Conservation (phyloP, 768 basidiomycete genomes). For the Kwoniella sp. region DNA sequence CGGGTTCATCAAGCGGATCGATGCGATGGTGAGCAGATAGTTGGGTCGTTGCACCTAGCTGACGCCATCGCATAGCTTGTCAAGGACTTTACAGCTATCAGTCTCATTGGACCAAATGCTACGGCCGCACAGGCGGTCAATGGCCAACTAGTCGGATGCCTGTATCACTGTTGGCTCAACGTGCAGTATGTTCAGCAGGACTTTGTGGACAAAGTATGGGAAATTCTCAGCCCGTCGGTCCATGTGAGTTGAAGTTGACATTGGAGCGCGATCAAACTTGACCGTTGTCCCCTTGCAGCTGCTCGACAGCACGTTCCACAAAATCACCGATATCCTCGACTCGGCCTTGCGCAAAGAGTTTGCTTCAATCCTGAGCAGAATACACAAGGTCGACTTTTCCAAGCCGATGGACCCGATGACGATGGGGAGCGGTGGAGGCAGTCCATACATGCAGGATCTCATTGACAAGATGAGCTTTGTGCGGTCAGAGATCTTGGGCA, state of each 20-base stretch:
- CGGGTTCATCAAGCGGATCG: constrained; percentile 61
- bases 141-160: constrained; percentile 67
- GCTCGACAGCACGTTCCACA: constrained; percentile 33
- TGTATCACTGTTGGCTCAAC: constrained; percentile 71
- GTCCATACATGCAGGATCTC: constrained; percentile 86
- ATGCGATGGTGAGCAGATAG: constrained; percentile 69
- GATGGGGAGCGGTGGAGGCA: constrained; percentile 58
- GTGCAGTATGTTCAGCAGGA: constrained; percentile 66
- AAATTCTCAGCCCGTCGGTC: constrained; percentile 58
- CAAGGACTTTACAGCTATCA: constrained; percentile 72
- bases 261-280: not conserved
- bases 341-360: constrained; percentile 67
- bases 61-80: constrained; percentile 56
- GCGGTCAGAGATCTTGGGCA: constrained; percentile 68
- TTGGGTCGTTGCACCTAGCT: not conserved
- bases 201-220: constrained; percentile 60
- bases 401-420: constrained; percentile 63
- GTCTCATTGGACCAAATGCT: constrained; percentile 68
- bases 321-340: constrained; percentile 48
- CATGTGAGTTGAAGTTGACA: constrained; percentile 54
- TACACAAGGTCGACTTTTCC: constrained; percentile 80
- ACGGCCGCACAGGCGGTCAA: constrained; percentile 76
- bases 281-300: constrained; percentile 2
- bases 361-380: constrained; percentile 63
- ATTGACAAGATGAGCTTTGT: constrained; percentile 80